Evolutionary conservation across 75 land plant species (phyloP), one percentile per base, ranked within the genome.

Genomic region (Picea glauca): DNA sequence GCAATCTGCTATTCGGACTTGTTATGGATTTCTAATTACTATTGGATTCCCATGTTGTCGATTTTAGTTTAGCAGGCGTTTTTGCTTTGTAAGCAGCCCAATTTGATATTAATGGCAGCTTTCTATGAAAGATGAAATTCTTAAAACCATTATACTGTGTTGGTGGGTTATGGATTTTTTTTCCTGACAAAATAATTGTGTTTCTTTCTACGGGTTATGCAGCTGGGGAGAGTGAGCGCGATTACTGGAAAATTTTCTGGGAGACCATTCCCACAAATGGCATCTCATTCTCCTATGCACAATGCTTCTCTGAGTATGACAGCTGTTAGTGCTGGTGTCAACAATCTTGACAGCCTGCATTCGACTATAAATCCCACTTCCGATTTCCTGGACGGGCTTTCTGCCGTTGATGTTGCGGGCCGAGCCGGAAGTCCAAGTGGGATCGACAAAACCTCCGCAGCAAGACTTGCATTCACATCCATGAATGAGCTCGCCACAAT

Each of bases 401-500:
- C 68, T 4, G 2, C 32, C 5, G 62, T 20, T 0, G 70, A 66
- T 66, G 35, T 66, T 66, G 35, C 15, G 67, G 74, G 15, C 21
- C 80, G 82, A 21, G 40, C 58, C 0, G 81, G 67, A 1, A 38
- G 57, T 9, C 38, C 83, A 85, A 66, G 63, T 8, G 76, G 40
- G 13, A 43, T 59, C 13, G 84, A 82, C 76, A 83, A 81, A 66
- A 59, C 83, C 7, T 17, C 75, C 5, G 78, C 81, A 8, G 78
- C 54, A 46, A 83, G 64, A 58, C 78, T 83, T 23, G 84, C 84
- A 2, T 23, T 83, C 0, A 31, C 67, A 17, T 33, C 84, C 35
- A 83, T 83, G 84, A 83, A 83, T 7, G 84, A 82, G 76, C 82
- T 82, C 8, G 4, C 78, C 63, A 58, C 20, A 56, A 33, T 82